A percentile compares a stretch with the other conserved stretches of the same genome.
These are phyloP conservation scores for Adenanthera pavonina DNA, from an alignment of 306 rosid genomes.

Conservation along the genomic window DNA sequence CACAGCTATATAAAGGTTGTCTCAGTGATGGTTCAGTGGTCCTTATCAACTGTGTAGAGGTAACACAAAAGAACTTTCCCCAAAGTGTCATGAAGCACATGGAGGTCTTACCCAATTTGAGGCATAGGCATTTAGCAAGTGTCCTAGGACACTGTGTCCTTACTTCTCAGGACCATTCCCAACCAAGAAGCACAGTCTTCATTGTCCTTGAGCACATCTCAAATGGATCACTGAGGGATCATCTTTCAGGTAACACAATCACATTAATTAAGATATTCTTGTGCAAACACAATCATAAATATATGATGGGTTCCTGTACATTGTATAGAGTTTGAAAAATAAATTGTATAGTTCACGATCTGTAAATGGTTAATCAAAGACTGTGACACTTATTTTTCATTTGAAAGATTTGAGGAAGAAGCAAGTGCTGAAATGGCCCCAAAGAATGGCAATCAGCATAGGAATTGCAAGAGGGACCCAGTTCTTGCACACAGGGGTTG, in stretches of 20 bases:
- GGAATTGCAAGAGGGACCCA: conserved; percentile 79
- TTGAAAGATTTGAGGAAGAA: conserved; percentile 71
- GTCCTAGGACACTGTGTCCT: conserved; percentile 74
- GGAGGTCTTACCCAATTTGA: conserved; percentile 63
- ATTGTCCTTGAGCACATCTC: conserved; percentile 66
- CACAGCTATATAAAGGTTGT: conserved; percentile 77
- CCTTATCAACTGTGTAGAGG: conserved; percentile 56
- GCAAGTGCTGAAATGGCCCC: conserved; percentile 87
- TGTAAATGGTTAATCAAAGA: no score
- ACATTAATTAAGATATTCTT: neutral
- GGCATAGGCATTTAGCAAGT: conserved; percentile 88
- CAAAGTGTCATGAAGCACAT: conserved; percentile 54
- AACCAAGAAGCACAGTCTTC: conserved; percentile 55
- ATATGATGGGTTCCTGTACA: no score
- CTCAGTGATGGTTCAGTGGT: conserved; percentile 69
- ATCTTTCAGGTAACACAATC: conserved; percentile 62
- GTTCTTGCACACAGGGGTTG: conserved; percentile 72
- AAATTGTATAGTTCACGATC: no score
- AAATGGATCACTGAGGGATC: conserved; percentile 62
- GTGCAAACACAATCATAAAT: neutral
- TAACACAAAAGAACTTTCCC: conserved; percentile 57
- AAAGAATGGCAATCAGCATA: conserved; percentile 77
- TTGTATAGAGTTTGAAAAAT: no score
- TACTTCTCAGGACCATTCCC: conserved; percentile 63
- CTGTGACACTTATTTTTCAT: conserved; percentile 22